Evolutionary conservation across 495 filamentous ascomycete species (phyloP).

Genomic region (Tuber calosporum): DNA sequence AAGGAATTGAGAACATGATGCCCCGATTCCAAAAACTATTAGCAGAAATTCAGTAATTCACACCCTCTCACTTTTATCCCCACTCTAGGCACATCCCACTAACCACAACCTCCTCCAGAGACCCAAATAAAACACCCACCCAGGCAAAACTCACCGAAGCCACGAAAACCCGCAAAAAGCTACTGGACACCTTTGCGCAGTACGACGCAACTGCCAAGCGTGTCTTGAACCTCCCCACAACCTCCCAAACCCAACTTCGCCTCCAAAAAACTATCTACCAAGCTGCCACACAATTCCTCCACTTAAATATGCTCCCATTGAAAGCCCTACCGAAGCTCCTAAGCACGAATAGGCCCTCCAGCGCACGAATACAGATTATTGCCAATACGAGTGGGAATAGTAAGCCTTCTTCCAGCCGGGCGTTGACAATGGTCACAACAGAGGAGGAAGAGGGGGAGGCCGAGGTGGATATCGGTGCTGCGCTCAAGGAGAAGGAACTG

Average conservation of each 20-base stretch:
- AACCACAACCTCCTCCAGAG: conserved; percentile 44
- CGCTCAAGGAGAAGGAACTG: conserved; percentile 78
- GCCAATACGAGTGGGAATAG: background rate
- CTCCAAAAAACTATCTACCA: conserved; percentile 81
- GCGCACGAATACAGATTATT: conserved; percentile 18
- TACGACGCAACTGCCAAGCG: conserved; percentile 79
- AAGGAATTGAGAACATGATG: conserved; percentile 73
- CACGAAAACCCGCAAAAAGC: conserved; percentile 77
- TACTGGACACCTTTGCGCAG: conserved; percentile 84
- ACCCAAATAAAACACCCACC: conserved; percentile 64
- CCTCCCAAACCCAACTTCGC: conserved; percentile 62
- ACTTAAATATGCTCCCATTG: conserved; percentile 85
- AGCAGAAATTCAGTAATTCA: conserved; percentile 54
- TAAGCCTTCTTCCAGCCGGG: conserved; percentile 24
- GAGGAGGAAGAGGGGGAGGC: conserved; percentile 6
- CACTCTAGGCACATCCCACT: conserved; percentile 40
- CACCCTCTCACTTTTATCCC: conserved; percentile 15
- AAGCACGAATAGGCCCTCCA: conserved; percentile 50
- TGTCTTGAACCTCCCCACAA: conserved; percentile 67
- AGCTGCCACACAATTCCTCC: conserved; percentile 74
- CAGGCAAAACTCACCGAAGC: conserved; percentile 75
- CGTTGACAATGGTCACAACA: conserved; percentile 31
- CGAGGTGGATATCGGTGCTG: conserved; percentile 57
- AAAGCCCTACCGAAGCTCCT: conserved; percentile 78
- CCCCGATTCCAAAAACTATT: conserved; percentile 83